Conservation (phyloP, 345 rosid species). For the Salix exigua region DNA sequence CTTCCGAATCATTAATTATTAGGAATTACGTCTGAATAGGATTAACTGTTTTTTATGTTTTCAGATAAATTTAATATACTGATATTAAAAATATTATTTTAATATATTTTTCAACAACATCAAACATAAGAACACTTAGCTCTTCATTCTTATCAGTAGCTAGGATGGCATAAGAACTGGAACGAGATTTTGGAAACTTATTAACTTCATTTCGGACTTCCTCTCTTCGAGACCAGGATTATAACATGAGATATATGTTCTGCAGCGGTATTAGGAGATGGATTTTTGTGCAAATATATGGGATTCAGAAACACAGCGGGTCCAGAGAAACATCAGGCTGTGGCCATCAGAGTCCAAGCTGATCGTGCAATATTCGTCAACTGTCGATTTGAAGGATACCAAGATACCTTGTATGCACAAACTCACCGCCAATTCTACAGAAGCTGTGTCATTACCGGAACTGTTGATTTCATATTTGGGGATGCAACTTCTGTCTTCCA, state of each 20-base stretch:
- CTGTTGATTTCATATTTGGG: slow-evolving; percentile 82
- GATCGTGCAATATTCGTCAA: slow-evolving; percentile 63
- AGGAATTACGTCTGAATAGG: neutral
- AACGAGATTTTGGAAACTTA: neutral
- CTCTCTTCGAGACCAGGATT: neutral
- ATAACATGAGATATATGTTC: neutral
- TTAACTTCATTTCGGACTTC: neutral
- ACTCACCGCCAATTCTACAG: slow-evolving; percentile 79
- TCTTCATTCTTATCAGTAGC: neutral
- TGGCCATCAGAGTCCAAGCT: slow-evolving; percentile 66
- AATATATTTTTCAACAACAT: no score
- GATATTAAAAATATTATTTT: no score
- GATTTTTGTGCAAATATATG: slow-evolving; percentile 62
- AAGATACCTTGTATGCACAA: slow-evolving; percentile 66
- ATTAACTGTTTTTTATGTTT: no score
- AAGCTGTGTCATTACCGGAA: slow-evolving; percentile 65
- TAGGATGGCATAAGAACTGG: neutral
- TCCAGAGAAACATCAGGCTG: slow-evolving; percentile 62
- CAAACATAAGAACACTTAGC: no score
- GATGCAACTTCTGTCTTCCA: slow-evolving; percentile 79
- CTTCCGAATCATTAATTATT: neutral
- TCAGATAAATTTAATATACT: no score
- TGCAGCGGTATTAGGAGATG: slow-evolving; percentile 61
- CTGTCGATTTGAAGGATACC: slow-evolving; percentile 77
- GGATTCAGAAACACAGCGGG: slow-evolving; percentile 94